Evolutionary conservation across 2,329 filamentous ascomycete species (phyloP).

Genomic region (Fusarium sp.): DNA sequence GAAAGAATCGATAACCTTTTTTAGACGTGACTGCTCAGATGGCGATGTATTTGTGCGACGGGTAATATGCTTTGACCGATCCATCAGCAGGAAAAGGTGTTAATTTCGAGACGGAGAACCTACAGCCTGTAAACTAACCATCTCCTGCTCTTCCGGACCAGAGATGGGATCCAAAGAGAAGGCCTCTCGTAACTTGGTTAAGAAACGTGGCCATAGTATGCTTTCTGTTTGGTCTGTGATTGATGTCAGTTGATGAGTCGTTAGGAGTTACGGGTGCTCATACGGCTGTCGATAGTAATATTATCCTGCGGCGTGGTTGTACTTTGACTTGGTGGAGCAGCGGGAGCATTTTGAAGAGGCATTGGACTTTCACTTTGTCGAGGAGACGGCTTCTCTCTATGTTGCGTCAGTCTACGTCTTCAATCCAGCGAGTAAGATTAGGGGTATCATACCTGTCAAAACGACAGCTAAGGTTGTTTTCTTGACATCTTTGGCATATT

Average conservation of each 20-base stretch:
- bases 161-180: conserved; percentile 4
- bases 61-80: background rate
- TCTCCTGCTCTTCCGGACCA: conserved; percentile 1
- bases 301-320: background rate
- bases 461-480: background rate
- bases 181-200: conserved; percentile 5
- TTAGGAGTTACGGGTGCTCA: rapidly evolving
- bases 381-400: background rate
- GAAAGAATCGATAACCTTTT: background rate
- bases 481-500: conserved; percentile 7
- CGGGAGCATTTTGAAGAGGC: rapidly evolving
- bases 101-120: rapidly evolving
- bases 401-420: background rate
- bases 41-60: background rate
- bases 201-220: conserved; percentile 2
- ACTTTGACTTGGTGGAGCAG: background rate
- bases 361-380: background rate
- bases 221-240: background rate
- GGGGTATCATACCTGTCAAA: background rate
- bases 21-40: background rate
- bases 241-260: rapidly evolving
- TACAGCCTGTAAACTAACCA: conserved; percentile 2
- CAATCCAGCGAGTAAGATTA: rapidly evolving
- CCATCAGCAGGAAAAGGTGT: too few relatives aligned
- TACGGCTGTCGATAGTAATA: background rate